Evolutionary conservation across 768 basidiomycete genomes (phyloP), one percentile per base, ranked within the genome.

Genomic region (Auriscalpium vulgare): DNA sequence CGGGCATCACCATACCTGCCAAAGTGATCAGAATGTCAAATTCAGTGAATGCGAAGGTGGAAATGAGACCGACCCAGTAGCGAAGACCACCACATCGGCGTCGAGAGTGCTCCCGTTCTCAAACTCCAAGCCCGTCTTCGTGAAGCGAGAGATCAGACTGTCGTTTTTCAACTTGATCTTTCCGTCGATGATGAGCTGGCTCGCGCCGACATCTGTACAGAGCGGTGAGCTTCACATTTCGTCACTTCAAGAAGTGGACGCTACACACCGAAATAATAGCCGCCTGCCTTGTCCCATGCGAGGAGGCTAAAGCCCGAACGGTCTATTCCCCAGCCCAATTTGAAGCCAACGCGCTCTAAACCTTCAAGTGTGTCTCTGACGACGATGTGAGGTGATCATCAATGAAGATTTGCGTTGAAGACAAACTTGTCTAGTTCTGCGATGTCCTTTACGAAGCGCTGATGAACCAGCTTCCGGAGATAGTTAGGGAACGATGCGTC

Each of bases 241-340:
- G 45, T 47, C 47, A 47, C 16, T 17, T 17, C 43, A 36, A 57
- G 35, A 37, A 23, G 10, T 29, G 17, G 29, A 7, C 44, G n/a
- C 11, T 10, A 53, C 71, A 23, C 56, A 80, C 86, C 84, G 1
- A 86, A 70, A 67, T 88, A 88, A 67, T 84, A 88, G 6, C 87
- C 82, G 40, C 83, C 82, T 1, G 68, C 76, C 46, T 69, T 72
- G 8, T 59, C 64, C 68, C 73, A 80, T 10, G 73, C 76, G 19
- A 79, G 66, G 35, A 77, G 66, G 4, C 75, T 55, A 51, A 78
- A 71, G 0, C 84, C 84, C 1, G 76, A 69, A 17, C 72, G 76
- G 6, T 79, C 75, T 23, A 71, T 71, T 6, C 83, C 84, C 6
- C 65, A 61, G 44, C 74, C 79, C 8, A 74, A 62, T 50, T 74